Base-by-base conservation (phyloP, 371 early-diverging fungal genomes). In the Choanephora cucurbitarum region DNA sequence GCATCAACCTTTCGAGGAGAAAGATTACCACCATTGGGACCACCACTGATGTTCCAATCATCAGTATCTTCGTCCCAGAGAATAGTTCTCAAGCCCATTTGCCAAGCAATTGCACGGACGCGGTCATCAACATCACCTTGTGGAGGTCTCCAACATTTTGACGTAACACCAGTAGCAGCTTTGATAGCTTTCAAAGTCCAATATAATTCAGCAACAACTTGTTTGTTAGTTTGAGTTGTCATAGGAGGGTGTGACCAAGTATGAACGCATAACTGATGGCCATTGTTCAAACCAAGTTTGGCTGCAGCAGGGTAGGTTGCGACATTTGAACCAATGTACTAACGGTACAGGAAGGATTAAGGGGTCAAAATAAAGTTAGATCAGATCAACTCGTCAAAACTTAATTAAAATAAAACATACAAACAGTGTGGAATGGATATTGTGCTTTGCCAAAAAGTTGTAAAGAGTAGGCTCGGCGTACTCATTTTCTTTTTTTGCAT, bases 201-300 rank as follows among this genome's bases (percentile, higher is more conserved):
- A 44, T 81, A 72, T 21, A 85, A 52, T 48, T 87, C 84, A 23
- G 85, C 79, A 49, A 83, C 77, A 18, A 81, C 67, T 44, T 78
- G 63, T 8, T 75, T 72, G 49, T 79, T 80, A 21, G 77, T 67
- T 31, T 68, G 60, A 14, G 79, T 67, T 13, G 84, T 81, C 67
- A 84, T 67, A 8, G 62, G 60, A 23, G 73, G 78, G 57, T 87
- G 88, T 6, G 80, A 75, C 83, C 83, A 83, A 10, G 81, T 81
- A 47, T 83, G 83, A 19, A 72, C 60, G 31, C 78, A 75, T 24
- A 83, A 56, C 17, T 58, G 56, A 40, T 79, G 70, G 13, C 81
- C 76, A 45, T 73, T 64, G 32, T 67, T 66, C 21, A 78, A 47
- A 42, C 72, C 79, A 44, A 68, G 73, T 45, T 61, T 60, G 14